These are phyloP conservation scores for Camellia sinensis DNA, from an alignment of 148 eudicot species.

Conservation along the genomic window DNA sequence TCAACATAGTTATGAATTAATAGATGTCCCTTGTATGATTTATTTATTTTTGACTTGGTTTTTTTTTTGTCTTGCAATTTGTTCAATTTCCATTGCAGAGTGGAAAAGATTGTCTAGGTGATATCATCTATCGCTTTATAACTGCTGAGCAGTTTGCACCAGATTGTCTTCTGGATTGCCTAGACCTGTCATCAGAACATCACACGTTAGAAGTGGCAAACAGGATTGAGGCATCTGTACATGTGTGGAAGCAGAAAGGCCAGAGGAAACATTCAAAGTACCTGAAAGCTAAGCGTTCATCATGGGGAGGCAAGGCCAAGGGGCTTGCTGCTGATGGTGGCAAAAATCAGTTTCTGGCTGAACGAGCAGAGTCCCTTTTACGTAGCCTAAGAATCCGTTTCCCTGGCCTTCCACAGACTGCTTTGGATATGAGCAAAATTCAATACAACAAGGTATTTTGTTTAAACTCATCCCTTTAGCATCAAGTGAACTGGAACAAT, in stretches of 20 bases:
- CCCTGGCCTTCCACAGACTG: slow-evolving; percentile 90
- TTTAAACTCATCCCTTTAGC: not conserved
- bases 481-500: not conserved
- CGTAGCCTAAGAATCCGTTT: slow-evolving; percentile 67
- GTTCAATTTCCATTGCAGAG: slow-evolving; percentile 45
- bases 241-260: slow-evolving; percentile 81
- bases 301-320: slow-evolving; percentile 88
- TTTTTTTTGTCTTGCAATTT: not conserved
- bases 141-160: slow-evolving; percentile 83
- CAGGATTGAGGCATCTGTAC: slow-evolving; percentile 87
- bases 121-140: slow-evolving; percentile 74
- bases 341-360: slow-evolving; percentile 62
- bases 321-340: slow-evolving; percentile 66
- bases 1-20: not conserved
- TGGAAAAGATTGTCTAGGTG: slow-evolving; percentile 90
- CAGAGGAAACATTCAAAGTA: slow-evolving; percentile 40
- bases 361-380: slow-evolving; percentile 76
- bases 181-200: slow-evolving; percentile 85
- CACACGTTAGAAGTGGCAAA: slow-evolving; percentile 80
- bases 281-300: slow-evolving; percentile 49
- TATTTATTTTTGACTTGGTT: not conserved
- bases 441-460: slow-evolving; percentile 79
- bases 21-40: slow-evolving; percentile 1
- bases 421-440: slow-evolving; percentile 90
- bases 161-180: slow-evolving; percentile 80